phyloP scores from a whole-genome alignment of 2,329 filamentous ascomycete species.

The Ophiostoma ips region DNA sequence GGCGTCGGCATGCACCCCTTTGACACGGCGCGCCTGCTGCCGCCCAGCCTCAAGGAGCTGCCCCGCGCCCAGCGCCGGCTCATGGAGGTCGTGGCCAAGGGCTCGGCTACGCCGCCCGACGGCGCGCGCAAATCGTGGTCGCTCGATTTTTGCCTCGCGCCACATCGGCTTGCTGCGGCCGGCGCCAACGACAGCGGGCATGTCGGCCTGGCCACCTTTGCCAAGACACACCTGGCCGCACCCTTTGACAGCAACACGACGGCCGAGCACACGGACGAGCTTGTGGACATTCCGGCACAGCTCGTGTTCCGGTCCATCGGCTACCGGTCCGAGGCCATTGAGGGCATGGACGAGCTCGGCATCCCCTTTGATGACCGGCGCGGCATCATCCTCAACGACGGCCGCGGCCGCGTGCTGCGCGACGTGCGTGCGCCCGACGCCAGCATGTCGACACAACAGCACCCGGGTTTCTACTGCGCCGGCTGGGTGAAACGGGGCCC shows the following conservation, averaged over 20 bases:
- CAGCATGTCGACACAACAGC: conserved; percentile 29
- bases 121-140: conserved; percentile 59
- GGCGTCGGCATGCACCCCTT: conserved; percentile 59
- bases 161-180: conserved; percentile 46
- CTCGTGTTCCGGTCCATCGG: conserved; percentile 89
- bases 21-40: conserved; percentile 49
- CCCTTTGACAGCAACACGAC: conserved; percentile 38
- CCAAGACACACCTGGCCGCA: conserved; percentile 41
- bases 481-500: conserved; percentile 95
- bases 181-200: conserved; percentile 27
- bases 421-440: conserved; percentile 21
- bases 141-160: conserved; percentile 73
- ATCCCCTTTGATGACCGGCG: conserved; percentile 62
- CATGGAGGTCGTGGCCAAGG: conserved; percentile 69
- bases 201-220: conserved; percentile 56
- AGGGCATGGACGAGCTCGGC: conserved; percentile 58
- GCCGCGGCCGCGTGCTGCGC: conserved; percentile 53
- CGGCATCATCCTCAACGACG: conserved; percentile 74
- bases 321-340: conserved; percentile 69
- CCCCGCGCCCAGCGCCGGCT: conserved; percentile 64
- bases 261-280: conserved; percentile 34
- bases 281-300: conserved; percentile 44
- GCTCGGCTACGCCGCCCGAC: conserved; percentile 38
- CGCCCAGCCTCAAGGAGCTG: conserved; percentile 51
- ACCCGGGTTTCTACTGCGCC: conserved; percentile 72